phyloP scores from a whole-genome alignment of 2,329 filamentous ascomycete genomes.

The Phialocephala subalpina region DNA sequence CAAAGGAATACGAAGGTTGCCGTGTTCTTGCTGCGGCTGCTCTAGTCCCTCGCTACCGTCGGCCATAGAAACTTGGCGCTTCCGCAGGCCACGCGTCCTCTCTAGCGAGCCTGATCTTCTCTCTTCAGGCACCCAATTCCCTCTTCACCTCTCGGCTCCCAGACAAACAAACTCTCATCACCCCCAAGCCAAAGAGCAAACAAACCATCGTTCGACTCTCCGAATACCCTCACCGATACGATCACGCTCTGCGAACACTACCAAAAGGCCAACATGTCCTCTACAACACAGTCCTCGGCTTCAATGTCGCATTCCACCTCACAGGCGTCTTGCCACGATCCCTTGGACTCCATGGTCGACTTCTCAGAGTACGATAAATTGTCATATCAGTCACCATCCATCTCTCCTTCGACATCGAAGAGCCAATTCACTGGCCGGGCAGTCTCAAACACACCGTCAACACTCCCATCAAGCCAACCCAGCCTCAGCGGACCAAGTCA shows the following conservation, averaged over 20 bases:
- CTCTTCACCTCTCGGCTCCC: constrained; percentile 18
- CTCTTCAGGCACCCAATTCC: constrained; percentile 30
- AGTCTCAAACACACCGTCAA: constrained; percentile 59
- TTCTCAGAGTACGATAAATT: constrained; percentile 69
- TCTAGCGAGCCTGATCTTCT: constrained; percentile 23
- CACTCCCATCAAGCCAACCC: constrained; percentile 62
- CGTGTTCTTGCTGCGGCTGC: constrained; percentile 12
- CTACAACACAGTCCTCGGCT: constrained; percentile 36
- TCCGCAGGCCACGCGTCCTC: constrained; percentile 33
- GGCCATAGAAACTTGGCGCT: constrained; percentile 20
- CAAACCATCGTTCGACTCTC: constrained; percentile 7
- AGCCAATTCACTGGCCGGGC: constrained; percentile 59
- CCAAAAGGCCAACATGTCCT: constrained; percentile 32
- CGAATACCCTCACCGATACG: constrained; percentile 4
- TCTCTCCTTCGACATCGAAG: constrained; percentile 64
- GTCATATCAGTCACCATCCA: constrained; percentile 66
- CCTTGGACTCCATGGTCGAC: constrained; percentile 65
- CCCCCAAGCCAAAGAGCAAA: background rate
- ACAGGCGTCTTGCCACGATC: constrained; percentile 42
- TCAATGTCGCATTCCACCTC: constrained; percentile 37
- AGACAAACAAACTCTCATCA: constrained; percentile 5
- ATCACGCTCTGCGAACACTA: background rate
- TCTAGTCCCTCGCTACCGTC: constrained; percentile 12
- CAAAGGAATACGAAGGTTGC: constrained; percentile 13
- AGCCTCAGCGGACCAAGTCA: constrained; percentile 84